Percentiles rank a stretch among this genome's conserved stretches.
These are phyloP conservation scores for Metschnikowia bowlesiae DNA, from an alignment of 805 yeast genomes.

Conservation along the genomic window DNA sequence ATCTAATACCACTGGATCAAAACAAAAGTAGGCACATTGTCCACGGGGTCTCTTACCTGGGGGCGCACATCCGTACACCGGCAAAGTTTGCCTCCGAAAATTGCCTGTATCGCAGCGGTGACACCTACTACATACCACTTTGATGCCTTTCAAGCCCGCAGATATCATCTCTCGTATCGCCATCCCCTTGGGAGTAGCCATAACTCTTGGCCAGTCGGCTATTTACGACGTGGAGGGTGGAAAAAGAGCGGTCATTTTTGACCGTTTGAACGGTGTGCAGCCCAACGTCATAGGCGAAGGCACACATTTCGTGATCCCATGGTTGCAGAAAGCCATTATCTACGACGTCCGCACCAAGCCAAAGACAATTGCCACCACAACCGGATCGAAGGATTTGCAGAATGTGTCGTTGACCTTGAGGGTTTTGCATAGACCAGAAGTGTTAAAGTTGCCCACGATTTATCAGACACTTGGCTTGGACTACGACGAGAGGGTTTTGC, in stretches of 20 bases:
- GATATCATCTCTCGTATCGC: slow-evolving; percentile 48
- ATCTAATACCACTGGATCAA: background rate
- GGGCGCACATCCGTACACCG: slow-evolving; percentile 8
- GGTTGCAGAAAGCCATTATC: slow-evolving; percentile 88
- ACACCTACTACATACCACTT: background rate
- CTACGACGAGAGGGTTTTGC: slow-evolving; percentile 91
- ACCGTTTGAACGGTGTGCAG: slow-evolving; percentile 84
- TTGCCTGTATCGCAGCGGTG: background rate
- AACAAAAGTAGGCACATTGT: background rate
- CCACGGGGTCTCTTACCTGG: no score
- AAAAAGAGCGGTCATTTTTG: slow-evolving; percentile 91
- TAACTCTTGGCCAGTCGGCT: slow-evolving; percentile 73
- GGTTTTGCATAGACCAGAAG: slow-evolving; percentile 92
- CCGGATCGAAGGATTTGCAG: slow-evolving; percentile 97
- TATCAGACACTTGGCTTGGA: slow-evolving; percentile 91
- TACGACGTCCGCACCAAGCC: slow-evolving; percentile 98
- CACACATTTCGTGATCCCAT: slow-evolving; percentile 90
- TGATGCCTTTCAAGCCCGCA: slow-evolving; percentile 29
- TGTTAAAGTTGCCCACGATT: slow-evolving; percentile 71
- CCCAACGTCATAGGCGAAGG: slow-evolving; percentile 93
- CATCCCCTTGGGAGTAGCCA: slow-evolving; percentile 64
- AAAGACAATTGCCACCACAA: slow-evolving; percentile 88
- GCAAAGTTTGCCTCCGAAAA: slow-evolving; percentile 1
- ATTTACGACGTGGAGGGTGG: slow-evolving; percentile 96
- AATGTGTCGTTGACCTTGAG: slow-evolving; percentile 90